Conservation (phyloP, 257 asterid genomes). For the Gentiana dahurica region DNA sequence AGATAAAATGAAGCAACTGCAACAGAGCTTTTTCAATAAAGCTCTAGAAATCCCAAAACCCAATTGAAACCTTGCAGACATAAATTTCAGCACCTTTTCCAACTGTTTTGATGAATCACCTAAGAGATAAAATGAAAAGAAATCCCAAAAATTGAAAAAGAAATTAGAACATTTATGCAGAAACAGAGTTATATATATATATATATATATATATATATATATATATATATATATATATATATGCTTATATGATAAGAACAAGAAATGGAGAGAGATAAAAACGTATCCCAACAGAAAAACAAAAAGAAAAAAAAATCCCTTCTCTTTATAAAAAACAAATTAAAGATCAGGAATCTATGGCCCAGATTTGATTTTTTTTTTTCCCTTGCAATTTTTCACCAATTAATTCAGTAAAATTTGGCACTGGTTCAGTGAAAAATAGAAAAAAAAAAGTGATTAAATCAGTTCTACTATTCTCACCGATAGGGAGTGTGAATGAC, state of each 20-base stretch:
- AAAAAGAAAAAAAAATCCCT: slow-evolving; percentile 4
- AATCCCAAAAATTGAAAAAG: too few species aligned
- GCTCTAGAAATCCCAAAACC: slow-evolving; percentile 39
- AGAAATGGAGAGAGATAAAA: slow-evolving; percentile 7
- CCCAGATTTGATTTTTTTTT: slow-evolving; percentile 12
- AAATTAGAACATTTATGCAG: neutral
- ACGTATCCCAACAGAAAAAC: slow-evolving; percentile 9
- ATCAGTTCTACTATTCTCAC: too few species aligned
- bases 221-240: slow-evolving; percentile 30
- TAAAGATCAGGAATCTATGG: slow-evolving; percentile 59
- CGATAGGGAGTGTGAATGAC: too few species aligned
- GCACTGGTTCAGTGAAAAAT: too few species aligned
- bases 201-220: slow-evolving; percentile 31
- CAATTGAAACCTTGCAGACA: slow-evolving; percentile 76
- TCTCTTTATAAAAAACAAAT: slow-evolving; percentile 1
- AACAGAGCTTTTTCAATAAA: slow-evolving; percentile 37
- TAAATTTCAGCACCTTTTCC: slow-evolving; percentile 40
- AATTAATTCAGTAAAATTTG: too few species aligned
- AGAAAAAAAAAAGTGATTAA: neutral
- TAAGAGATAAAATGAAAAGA: too few species aligned
- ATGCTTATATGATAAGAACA: slow-evolving; percentile 13
- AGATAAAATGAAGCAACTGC: slow-evolving; percentile 11
- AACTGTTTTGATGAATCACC: slow-evolving; percentile 4
- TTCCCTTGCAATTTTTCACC: neutral
- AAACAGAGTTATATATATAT: slow-evolving; percentile 30